phyloP scores from a whole-genome alignment of 345 rosid genomes.

The Hibiscus syriacus region DNA sequence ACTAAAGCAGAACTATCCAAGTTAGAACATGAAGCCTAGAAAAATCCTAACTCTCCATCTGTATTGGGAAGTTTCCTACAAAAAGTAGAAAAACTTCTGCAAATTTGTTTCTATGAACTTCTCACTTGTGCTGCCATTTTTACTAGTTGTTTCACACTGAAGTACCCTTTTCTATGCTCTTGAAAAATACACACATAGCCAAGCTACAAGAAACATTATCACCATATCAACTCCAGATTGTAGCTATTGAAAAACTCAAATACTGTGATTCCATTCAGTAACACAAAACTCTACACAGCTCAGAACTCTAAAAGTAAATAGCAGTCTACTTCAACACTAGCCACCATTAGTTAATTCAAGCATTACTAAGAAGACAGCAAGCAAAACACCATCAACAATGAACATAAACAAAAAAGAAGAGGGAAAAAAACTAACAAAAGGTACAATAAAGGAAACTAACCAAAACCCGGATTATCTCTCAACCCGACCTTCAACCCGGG shows the following conservation, averaged over 20 bases:
- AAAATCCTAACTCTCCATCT: neutral
- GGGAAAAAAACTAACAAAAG: neutral
- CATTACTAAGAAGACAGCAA: neutral
- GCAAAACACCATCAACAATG: neutral
- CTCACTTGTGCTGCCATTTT: neutral
- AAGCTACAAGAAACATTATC: too few species aligned
- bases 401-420: neutral
- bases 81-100: neutral
- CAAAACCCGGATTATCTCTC: conserved; percentile 70
- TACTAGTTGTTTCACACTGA: neutral
- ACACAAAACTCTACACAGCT: neutral
- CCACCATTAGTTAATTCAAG: too few species aligned
- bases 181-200: too few species aligned
- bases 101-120: neutral
- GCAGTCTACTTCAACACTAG: neutral
- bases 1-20: neutral
- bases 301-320: neutral
- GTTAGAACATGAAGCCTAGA: neutral
- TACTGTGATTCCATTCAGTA: neutral
- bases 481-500: conserved; percentile 52
- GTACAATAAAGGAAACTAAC: conserved; percentile 33
- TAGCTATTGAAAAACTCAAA: too few species aligned
- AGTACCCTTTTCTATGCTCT: neutral
- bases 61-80: neutral
- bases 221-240: too few species aligned